phyloP scores from a whole-genome alignment of 2,329 filamentous ascomycete species.

The Didymella keratinophila region DNA sequence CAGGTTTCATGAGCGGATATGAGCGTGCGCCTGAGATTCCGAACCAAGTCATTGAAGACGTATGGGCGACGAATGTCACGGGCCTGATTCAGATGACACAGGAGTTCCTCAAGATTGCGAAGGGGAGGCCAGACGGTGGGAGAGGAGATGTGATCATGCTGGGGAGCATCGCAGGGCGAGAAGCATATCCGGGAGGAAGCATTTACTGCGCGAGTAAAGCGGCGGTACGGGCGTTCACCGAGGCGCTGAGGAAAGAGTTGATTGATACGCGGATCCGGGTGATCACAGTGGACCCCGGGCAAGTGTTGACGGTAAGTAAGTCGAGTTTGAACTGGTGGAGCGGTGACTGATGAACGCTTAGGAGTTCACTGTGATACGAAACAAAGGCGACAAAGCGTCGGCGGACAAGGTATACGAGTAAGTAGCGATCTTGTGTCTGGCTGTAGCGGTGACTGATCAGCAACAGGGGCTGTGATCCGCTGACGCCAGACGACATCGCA shows the following conservation, averaged over 20 bases:
- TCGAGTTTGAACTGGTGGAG: not conserved
- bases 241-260: conserved; percentile 80
- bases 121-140: conserved; percentile 71
- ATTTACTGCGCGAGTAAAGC: conserved; percentile 88
- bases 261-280: conserved; percentile 79
- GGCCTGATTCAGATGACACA: conserved; percentile 96
- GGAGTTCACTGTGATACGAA: conserved; percentile 85
- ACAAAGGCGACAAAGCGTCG: conserved; percentile 83
- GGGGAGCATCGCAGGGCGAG: conserved; percentile 84
- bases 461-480: conserved; percentile 66
- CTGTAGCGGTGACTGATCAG: conserved; percentile 8
- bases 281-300: conserved; percentile 86
- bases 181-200: conserved; percentile 80
- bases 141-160: conserved; percentile 93
- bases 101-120: conserved; percentile 81
- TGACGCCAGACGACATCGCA: conserved; percentile 89
- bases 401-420: conserved; percentile 83
- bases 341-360: not conserved
- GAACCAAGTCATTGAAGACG: conserved; percentile 78
- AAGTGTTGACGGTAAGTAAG: conserved; percentile 74
- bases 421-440: not conserved
- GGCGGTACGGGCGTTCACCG: conserved; percentile 83
- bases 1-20: conserved; percentile 88
- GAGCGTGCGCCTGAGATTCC: conserved; percentile 82
- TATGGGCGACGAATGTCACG: conserved; percentile 90